Conservation (phyloP, 305 asterid species). For the Solanum hybrid region DNA sequence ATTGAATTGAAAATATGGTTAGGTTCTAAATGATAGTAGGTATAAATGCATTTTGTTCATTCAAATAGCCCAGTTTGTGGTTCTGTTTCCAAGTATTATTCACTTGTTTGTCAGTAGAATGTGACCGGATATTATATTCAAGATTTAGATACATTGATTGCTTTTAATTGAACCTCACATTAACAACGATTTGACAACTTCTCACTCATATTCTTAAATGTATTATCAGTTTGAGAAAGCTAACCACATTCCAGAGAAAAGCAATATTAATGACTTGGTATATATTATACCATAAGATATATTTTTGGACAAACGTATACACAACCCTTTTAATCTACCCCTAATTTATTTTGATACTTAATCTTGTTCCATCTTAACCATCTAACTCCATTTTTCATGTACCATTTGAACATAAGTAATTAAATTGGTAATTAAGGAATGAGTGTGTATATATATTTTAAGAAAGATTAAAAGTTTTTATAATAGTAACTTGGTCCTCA, state of each 20-base stretch:
- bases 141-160: neutral
- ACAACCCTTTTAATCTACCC: neutral
- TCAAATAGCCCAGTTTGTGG: neutral
- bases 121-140: neutral
- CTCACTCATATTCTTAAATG: neutral
- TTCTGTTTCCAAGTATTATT: neutral
- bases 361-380: neutral
- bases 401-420: neutral
- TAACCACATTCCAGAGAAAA: neutral
- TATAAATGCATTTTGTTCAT: neutral
- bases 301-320: neutral
- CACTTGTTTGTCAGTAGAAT: neutral
- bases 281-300: neutral
- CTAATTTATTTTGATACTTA: neutral
- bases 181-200: neutral
- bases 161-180: neutral
- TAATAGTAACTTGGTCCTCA: neutral
- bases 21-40: neutral
- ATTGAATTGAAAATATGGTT: neutral
- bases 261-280: neutral
- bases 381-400: neutral
- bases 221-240: neutral
- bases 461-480: neutral
- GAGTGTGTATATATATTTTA: neutral
- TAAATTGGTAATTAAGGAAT: neutral